A percentile compares a stretch with the other conserved stretches of the same genome.
phyloP scores from a whole-genome alignment of 1,284 basidiomycete species.

The Ceratobasidium sp. region DNA sequence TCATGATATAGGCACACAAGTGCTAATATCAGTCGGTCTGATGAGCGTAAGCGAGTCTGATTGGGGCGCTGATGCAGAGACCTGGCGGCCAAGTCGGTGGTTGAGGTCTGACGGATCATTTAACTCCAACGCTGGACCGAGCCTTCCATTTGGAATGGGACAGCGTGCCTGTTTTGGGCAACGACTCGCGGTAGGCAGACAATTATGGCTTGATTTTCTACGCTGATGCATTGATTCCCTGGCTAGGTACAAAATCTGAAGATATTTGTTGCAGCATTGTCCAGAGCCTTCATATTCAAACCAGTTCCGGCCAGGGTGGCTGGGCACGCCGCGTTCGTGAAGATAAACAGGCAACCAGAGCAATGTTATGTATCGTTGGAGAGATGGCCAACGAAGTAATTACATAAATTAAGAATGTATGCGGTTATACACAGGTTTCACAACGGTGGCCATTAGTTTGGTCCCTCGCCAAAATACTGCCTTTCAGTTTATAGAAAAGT shows the following conservation, averaged over 20 bases:
- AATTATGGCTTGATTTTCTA: no score
- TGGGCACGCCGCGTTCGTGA: neutral
- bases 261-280: slow-evolving; percentile 12
- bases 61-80: slow-evolving; percentile 16
- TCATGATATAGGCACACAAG: neutral
- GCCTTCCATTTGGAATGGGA: slow-evolving; percentile 16
- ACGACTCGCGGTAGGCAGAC: slow-evolving; percentile 10
- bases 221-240: no score
- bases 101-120: slow-evolving; percentile 6
- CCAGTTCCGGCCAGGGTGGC: neutral
- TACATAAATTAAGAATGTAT: neutral
- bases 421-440: neutral
- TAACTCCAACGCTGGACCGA: slow-evolving; percentile 4
- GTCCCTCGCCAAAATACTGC: no score
- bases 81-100: slow-evolving; percentile 29
- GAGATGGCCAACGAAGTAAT: neutral
- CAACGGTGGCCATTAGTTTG: no score
- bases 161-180: slow-evolving; percentile 29
- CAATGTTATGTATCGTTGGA: slow-evolving; percentile 11
- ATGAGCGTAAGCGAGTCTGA: slow-evolving; percentile 5
- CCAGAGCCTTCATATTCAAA: slow-evolving; percentile 22
- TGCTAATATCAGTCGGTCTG: neutral
- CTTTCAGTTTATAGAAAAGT: no score
- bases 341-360: slow-evolving; percentile 10
- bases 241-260: slow-evolving; percentile 19